A percentile compares a stretch with the other conserved stretches of the same genome.
Conservation (phyloP, 768 basidiomycete species). For the Tricholoma furcatifolium region DNA sequence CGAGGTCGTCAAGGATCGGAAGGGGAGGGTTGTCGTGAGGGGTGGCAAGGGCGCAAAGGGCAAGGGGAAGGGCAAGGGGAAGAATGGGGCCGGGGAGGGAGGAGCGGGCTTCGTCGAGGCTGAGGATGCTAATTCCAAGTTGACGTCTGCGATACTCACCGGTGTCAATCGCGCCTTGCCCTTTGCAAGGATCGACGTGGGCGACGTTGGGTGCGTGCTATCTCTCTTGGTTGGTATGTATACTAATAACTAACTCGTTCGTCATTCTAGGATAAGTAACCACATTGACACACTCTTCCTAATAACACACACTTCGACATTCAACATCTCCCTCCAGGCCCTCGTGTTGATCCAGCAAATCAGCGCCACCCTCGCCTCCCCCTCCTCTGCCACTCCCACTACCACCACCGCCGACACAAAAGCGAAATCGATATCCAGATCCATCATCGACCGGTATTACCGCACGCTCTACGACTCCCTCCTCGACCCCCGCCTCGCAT, state of each 20-base stretch:
- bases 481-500: slow-evolving; percentile 74
- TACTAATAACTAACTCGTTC: not conserved
- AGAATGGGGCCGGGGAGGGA: slow-evolving; percentile 40
- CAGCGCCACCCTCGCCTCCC: slow-evolving; percentile 46
- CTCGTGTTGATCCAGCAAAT: slow-evolving; percentile 89
- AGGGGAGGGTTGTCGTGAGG: slow-evolving; percentile 20
- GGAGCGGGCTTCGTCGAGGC: slow-evolving; percentile 66
- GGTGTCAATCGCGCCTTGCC: slow-evolving; percentile 96
- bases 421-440: too few relatives aligned
- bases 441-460: slow-evolving; percentile 67
- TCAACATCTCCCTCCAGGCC: slow-evolving; percentile 95
- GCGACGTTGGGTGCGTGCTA: slow-evolving; percentile 55
- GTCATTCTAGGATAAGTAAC: slow-evolving; percentile 58
- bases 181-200: slow-evolving; percentile 79
- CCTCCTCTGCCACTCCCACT: slow-evolving; percentile 36
- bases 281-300: slow-evolving; percentile 94
- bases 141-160: slow-evolving; percentile 88
- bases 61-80: slow-evolving; percentile 31
- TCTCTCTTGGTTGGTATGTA: not conserved
- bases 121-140: slow-evolving; percentile 75
- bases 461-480: slow-evolving; percentile 89
- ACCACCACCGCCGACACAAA: slow-evolving; percentile 37
- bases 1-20: slow-evolving; percentile 30
- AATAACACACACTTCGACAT: slow-evolving; percentile 93
- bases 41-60: slow-evolving; percentile 35